Conservation (phyloP, 805 yeast genomes). For the Myxozyma melibiosi region DNA sequence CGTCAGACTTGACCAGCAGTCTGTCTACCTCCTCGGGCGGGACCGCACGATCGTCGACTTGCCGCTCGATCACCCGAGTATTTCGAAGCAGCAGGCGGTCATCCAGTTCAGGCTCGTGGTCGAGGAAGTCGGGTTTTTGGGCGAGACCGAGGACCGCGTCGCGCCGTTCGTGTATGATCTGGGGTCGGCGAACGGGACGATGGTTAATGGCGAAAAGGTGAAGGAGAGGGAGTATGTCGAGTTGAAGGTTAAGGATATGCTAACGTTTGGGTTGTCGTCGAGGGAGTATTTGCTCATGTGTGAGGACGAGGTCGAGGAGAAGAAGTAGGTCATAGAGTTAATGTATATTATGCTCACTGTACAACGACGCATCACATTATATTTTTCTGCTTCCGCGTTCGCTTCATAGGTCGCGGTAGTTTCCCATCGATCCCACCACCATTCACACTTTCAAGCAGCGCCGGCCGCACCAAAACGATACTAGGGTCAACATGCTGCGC, state of each 20-base stretch:
- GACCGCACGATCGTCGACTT: slow-evolving; percentile 33
- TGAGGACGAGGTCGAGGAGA: slow-evolving; percentile 20
- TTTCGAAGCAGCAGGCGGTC: slow-evolving; percentile 68
- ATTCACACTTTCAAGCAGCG: too few relatives aligned
- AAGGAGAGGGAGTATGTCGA: slow-evolving; percentile 50
- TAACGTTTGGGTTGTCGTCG: slow-evolving; percentile 44
- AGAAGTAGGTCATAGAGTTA: too few relatives aligned
- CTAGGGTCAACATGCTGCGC: too few relatives aligned
- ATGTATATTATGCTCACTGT: neutral
- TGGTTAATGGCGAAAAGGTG: slow-evolving; percentile 46
- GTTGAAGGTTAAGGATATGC: slow-evolving; percentile 46
- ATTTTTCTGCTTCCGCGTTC: too few relatives aligned
- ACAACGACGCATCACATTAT: too few relatives aligned
- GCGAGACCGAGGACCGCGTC: slow-evolving; percentile 12
- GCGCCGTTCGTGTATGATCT: slow-evolving; percentile 51
- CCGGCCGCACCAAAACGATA: too few relatives aligned
- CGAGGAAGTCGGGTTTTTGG: slow-evolving; percentile 16
- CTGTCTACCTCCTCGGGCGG: slow-evolving; percentile 34
- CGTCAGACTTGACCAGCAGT: slow-evolving; percentile 25
- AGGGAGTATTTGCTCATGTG: slow-evolving; percentile 35
- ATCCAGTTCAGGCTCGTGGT: slow-evolving; percentile 46
- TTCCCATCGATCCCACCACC: too few relatives aligned
- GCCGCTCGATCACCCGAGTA: slow-evolving; percentile 52
- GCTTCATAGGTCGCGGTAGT: too few relatives aligned
- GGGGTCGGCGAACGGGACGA: slow-evolving; percentile 53